Percentiles rank a stretch among this genome's conserved stretches.
phyloP scores from a whole-genome alignment of 148 eudicot species.

The Limonium bicolor region DNA sequence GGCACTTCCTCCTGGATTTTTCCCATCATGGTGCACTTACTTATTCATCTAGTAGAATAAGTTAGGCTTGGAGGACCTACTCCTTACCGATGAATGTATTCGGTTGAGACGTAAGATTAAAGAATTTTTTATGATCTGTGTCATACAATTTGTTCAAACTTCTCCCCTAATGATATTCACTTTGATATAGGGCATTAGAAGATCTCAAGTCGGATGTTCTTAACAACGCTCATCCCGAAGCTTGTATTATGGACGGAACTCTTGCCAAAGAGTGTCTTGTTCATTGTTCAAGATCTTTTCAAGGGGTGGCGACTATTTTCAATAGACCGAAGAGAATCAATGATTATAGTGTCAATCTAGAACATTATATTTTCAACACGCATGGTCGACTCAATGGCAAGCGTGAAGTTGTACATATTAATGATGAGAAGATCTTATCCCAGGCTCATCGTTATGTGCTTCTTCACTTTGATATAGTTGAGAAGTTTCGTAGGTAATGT shows the following conservation, averaged over 20 bases:
- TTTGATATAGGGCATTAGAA: not conserved
- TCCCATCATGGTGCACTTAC: not conserved
- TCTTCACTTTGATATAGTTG: conserved; percentile 2
- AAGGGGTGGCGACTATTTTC: not conserved
- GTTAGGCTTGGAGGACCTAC: not conserved
- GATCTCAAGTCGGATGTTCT: not conserved
- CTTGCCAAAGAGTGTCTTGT: not conserved
- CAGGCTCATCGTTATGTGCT: conserved; percentile 7
- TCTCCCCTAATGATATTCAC: too few relatives aligned
- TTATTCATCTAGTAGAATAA: not conserved
- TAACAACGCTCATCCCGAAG: conserved; percentile 2
- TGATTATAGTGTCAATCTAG: too few relatives aligned
- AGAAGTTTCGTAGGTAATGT: not conserved
- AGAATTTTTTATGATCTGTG: not conserved
- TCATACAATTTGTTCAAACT: not conserved
- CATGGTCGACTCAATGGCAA: conserved; percentile 2
- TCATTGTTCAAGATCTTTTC: conserved; percentile 4
- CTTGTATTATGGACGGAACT: conserved; percentile 4
- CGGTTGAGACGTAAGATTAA: conserved; percentile 13
- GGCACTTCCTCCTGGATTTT: conserved; percentile 9
- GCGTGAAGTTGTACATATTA: not conserved
- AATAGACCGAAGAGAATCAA: too few relatives aligned
- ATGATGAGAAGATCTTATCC: conserved; percentile 2
- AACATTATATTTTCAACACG: too few relatives aligned
- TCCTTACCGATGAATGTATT: conserved; percentile 10